Evolutionary conservation across 2,329 filamentous ascomycete species (phyloP).

Genomic region (Chaetomiaceae sp.): DNA sequence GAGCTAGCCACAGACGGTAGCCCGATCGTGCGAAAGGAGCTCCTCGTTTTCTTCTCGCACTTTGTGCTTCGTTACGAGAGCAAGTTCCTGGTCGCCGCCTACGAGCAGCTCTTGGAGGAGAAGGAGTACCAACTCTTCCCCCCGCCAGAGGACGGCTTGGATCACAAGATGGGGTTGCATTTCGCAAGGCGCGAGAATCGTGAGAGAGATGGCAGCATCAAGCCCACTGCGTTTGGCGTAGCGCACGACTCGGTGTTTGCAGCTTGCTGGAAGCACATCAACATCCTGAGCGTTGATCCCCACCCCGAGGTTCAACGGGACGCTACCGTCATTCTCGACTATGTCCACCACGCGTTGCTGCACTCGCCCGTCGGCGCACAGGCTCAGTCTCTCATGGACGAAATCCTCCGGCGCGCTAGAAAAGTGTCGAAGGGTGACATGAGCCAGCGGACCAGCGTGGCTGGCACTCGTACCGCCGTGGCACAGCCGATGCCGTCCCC

Average conservation of each 20-base stretch:
- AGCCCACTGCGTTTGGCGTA: conserved; percentile 52
- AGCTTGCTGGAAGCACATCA: conserved; percentile 87
- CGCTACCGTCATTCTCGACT: conserved; percentile 80
- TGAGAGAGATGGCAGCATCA: conserved; percentile 54
- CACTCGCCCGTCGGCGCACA: conserved; percentile 69
- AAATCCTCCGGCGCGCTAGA: conserved; percentile 55
- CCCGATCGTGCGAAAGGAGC: conserved; percentile 87
- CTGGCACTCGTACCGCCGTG: conserved; percentile 33
- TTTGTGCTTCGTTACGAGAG: conserved; percentile 87
- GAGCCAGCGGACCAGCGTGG: conserved; percentile 41
- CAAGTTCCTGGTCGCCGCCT: conserved; percentile 87
- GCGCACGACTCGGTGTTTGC: conserved; percentile 89
- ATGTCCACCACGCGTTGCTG: conserved; percentile 71
- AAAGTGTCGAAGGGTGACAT: conserved; percentile 41
- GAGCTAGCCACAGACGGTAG: conserved; percentile 93
- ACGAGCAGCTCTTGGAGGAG: conserved; percentile 84
- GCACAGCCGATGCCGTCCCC: conserved; percentile 48
- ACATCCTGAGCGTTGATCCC: conserved; percentile 88
- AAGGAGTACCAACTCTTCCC: conserved; percentile 60
- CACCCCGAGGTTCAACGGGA: conserved; percentile 89
- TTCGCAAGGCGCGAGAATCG: conserved; percentile 54
- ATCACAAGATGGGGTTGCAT: conserved; percentile 59
- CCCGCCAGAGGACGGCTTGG: conserved; percentile 50
- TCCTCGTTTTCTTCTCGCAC: conserved; percentile 87
- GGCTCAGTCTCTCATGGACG: conserved; percentile 68